These are phyloP conservation scores for Tetrahymena malaccensis DNA, from an alignment of 73 alveolate species.

Conservation along the genomic window DNA sequence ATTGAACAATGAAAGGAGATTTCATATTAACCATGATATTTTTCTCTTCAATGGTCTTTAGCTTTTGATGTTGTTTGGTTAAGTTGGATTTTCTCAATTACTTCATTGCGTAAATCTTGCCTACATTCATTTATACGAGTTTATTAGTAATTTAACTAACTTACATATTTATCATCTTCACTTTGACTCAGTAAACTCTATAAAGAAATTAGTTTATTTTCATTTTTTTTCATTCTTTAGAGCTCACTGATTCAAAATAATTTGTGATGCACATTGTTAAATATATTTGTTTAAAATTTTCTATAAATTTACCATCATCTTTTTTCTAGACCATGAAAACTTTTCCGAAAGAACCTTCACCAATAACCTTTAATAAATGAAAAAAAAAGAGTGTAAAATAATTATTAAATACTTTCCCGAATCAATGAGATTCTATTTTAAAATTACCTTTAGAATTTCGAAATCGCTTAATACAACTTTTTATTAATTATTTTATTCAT, in stretches of 20 bases:
- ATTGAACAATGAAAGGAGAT: constrained; percentile 83
- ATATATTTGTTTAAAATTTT: too few species aligned
- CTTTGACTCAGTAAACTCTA: not conserved
- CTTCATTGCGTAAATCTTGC: constrained; percentile 82
- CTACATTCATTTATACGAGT: not conserved
- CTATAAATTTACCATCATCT: not conserved
- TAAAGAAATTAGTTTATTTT: too few species aligned
- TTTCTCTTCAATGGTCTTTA: constrained; percentile 58
- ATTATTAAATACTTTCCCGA: not conserved
- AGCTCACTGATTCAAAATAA: not conserved
- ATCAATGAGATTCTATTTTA: not conserved
- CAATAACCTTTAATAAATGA: constrained; percentile 1
- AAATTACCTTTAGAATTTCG: not conserved
- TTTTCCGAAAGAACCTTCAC: constrained; percentile 28
- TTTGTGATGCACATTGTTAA: not conserved
- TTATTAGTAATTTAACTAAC: not conserved
- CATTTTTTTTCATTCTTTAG: not conserved
- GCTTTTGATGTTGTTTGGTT: constrained; percentile 23
- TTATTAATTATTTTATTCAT: not conserved
- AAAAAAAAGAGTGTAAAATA: too few species aligned
- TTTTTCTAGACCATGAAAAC: constrained; percentile 23
- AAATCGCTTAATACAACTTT: not conserved
- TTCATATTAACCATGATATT: constrained; percentile 64
- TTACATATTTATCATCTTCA: not conserved
- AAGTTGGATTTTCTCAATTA: constrained; percentile 58